Conservation (phyloP, 2,329 filamentous ascomycete genomes). For the Monosporascus sp. region DNA sequence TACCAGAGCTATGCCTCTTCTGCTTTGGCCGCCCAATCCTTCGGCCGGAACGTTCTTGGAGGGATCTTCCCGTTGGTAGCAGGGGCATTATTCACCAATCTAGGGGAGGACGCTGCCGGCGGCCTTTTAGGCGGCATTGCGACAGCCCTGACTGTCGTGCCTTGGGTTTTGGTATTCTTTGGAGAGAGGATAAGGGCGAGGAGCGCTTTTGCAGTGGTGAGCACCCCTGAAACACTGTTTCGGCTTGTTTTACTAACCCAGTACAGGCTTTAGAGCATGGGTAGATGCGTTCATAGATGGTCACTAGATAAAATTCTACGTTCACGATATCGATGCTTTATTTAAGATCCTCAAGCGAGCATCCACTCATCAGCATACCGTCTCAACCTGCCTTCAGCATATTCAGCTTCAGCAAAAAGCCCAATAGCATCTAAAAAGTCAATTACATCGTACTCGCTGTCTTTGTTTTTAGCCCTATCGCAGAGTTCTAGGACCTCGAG, state of each 20-base stretch:
- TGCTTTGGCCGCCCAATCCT: conserved; percentile 80
- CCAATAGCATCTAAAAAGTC: conserved; percentile 20
- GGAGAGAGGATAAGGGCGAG: conserved; percentile 70
- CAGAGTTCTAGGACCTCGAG: conserved; percentile 13
- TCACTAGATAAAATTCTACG: too few species aligned
- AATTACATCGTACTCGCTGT: conserved; percentile 26
- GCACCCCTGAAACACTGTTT: conserved; percentile 11
- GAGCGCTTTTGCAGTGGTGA: conserved; percentile 69
- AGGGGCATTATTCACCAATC: conserved; percentile 62
- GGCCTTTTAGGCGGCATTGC: conserved; percentile 73
- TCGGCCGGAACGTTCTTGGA: conserved; percentile 78
- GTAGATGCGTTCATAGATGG: background rate
- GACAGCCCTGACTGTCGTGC: conserved; percentile 67
- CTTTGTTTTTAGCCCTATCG: conserved; percentile 38
- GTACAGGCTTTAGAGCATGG: conserved; percentile 8
- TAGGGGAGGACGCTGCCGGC: conserved; percentile 68
- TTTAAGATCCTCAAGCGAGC: background rate
- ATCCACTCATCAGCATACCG: background rate
- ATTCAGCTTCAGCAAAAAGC: conserved; percentile 16
- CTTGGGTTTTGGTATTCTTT: conserved; percentile 78
- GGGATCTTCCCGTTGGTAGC: conserved; percentile 79
- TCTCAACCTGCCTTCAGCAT: conserved; percentile 2
- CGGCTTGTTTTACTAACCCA: background rate
- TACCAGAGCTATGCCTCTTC: conserved; percentile 83
- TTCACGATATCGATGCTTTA: too few species aligned